Conservation (phyloP, 306 rosid species). For the Pyrus communis region DNA sequence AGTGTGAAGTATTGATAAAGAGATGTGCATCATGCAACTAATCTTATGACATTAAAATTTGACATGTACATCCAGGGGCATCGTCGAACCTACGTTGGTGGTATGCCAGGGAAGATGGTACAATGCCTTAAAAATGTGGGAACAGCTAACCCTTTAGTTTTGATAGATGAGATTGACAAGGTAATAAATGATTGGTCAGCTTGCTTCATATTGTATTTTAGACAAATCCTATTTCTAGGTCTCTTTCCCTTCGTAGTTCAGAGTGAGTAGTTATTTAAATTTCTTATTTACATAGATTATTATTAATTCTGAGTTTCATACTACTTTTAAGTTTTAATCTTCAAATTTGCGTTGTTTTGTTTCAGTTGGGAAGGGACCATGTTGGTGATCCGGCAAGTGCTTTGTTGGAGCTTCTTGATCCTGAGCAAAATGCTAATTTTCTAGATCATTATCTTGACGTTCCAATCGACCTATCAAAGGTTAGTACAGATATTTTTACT, state of each 20-base stretch:
- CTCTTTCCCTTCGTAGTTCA: not conserved
- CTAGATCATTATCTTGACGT: conserved; percentile 98
- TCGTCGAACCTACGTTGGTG: conserved; percentile 97
- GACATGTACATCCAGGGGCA: conserved; percentile 62
- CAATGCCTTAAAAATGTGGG: conserved; percentile 97
- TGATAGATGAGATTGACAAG: conserved; percentile 96
- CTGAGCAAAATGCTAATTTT: conserved; percentile 98
- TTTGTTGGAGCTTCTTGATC: conserved; percentile 97
- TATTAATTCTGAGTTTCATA: not conserved
- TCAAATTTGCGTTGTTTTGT: not conserved
- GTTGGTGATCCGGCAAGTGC: conserved; percentile 99
- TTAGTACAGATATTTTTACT: not conserved
- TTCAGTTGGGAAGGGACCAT: conserved; percentile 96
- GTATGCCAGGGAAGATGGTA: conserved; percentile 99
- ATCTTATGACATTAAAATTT: conserved; percentile 12
- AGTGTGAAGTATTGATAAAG: not conserved
- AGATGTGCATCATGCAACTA: not conserved
- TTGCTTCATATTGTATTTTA: conserved; percentile 8
- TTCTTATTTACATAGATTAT: not conserved
- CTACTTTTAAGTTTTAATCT: not conserved
- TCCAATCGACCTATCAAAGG: conserved; percentile 95
- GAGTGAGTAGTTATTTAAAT: not conserved
- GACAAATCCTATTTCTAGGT: conserved; percentile 10
- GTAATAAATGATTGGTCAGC: conserved; percentile 32
- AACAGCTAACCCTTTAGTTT: conserved; percentile 88